phyloP scores from a whole-genome alignment of 116 monocot genomes.

The Cymodocea nodosa region DNA sequence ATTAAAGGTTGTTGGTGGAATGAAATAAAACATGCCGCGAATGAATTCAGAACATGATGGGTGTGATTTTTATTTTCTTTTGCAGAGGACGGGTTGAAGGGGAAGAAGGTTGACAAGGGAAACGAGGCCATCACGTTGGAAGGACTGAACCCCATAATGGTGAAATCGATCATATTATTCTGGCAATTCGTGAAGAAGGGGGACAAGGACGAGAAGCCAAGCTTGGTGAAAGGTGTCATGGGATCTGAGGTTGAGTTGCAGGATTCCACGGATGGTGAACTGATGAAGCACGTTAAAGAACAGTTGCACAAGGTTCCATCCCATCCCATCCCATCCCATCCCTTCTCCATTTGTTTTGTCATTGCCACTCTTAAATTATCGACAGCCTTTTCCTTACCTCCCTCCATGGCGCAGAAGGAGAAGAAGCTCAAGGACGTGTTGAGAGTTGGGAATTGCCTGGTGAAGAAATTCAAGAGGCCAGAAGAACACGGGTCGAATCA shows the following conservation, averaged over 20 bases:
- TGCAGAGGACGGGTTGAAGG: constrained; percentile 63
- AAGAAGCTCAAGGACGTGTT: constrained; percentile 69
- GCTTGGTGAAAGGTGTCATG: constrained; percentile 48
- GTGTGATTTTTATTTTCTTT: not conserved
- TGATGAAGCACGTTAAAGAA: constrained; percentile 11
- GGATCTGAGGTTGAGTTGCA: constrained; percentile 43
- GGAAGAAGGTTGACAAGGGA: constrained; percentile 31
- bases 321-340: no score
- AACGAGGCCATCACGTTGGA: constrained; percentile 30
- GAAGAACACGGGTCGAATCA: constrained; percentile 40
- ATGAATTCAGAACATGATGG: no score
- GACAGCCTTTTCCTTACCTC: not conserved
- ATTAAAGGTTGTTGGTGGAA: constrained; percentile 37
- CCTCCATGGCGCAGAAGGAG: constrained; percentile 50
- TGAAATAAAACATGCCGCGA: no score
- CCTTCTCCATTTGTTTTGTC: no score
- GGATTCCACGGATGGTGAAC: constrained; percentile 35
- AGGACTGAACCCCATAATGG: constrained; percentile 59
- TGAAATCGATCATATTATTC: constrained; percentile 39
- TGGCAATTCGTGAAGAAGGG: constrained; percentile 78
- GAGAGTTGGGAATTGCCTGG: constrained; percentile 61
- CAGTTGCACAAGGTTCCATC: constrained; percentile 18
- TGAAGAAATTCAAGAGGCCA: constrained; percentile 75
- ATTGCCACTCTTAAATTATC: no score
- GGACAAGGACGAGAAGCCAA: constrained; percentile 51